A percentile compares a stretch with the other conserved stretches of the same genome.
phyloP scores from a whole-genome alignment of 345 rosid species.

The Turnera subulata region DNA sequence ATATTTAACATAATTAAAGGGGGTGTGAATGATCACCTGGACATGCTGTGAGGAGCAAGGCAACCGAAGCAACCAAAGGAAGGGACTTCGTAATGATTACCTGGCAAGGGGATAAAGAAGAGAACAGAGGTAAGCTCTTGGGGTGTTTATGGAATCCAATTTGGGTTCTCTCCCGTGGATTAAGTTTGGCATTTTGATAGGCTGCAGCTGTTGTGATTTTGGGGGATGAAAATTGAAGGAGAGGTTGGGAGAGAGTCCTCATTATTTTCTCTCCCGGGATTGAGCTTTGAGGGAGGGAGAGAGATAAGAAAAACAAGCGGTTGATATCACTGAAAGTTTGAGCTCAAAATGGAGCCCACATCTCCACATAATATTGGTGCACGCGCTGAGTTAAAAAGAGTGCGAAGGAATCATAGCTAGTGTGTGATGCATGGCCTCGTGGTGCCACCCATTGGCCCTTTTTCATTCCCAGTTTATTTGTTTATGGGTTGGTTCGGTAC shows the following conservation, averaged over 20 bases:
- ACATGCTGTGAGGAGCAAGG: slow-evolving; percentile 58
- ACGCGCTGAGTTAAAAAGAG: too few species aligned
- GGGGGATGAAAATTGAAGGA: slow-evolving; percentile 17
- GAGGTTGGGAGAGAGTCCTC: slow-evolving; percentile 26
- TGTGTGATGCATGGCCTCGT: too few species aligned
- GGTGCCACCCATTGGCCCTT: too few species aligned
- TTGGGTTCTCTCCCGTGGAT: slow-evolving; percentile 13
- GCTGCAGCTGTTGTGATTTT: slow-evolving; percentile 15
- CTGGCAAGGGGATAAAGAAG: slow-evolving; percentile 16
- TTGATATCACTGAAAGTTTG: too few species aligned
- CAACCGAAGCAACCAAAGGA: slow-evolving; percentile 67
- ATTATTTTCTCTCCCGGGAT: slow-evolving; percentile 17
- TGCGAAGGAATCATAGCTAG: too few species aligned
- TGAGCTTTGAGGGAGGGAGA: neutral
- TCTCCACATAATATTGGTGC: too few species aligned
- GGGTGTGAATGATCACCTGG: too few species aligned
- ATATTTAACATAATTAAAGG: too few species aligned
- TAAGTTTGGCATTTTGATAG: slow-evolving; percentile 26
- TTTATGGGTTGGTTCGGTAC: too few species aligned
- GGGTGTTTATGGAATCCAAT: slow-evolving; percentile 5
- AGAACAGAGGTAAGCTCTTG: neutral
- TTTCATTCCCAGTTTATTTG: too few species aligned
- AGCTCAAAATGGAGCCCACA: too few species aligned
- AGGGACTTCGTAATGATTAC: slow-evolving; percentile 34
- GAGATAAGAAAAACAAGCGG: slow-evolving; percentile 16